These are phyloP conservation scores for Fusarium sp. DNA, from an alignment of 2,329 filamentous ascomycete species.

Conservation along the genomic window DNA sequence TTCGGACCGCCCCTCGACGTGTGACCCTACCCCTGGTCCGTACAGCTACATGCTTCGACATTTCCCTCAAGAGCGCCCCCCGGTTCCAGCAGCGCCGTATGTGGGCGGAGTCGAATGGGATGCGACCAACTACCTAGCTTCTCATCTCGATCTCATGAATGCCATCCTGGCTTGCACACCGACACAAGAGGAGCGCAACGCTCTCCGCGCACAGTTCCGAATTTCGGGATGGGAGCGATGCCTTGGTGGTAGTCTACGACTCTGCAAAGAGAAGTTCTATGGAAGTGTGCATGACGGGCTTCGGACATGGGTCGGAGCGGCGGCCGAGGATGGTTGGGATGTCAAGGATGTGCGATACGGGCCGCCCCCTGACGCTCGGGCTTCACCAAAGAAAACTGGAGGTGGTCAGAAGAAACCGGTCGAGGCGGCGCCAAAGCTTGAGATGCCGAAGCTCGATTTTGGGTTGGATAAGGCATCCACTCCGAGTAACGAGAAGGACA, in stretches of 20 bases:
- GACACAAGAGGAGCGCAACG: conserved; percentile 74
- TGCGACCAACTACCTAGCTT: conserved; percentile 94
- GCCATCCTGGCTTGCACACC: conserved; percentile 86
- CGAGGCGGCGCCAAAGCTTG: conserved; percentile 67
- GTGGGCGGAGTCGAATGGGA: conserved; percentile 99
- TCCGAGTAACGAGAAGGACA: conserved; percentile 46
- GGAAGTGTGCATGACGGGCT: conserved; percentile 89
- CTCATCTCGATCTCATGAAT: conserved; percentile 92
- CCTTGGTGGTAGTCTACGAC: conserved; percentile 83
- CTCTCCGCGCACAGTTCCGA: conserved; percentile 77
- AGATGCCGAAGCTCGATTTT: conserved; percentile 67
- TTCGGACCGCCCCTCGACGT: conserved; percentile 48
- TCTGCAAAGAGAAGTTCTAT: conserved; percentile 99
- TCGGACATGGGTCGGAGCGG: conserved; percentile 89
- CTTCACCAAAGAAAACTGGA: conserved; percentile 45
- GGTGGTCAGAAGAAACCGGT: conserved; percentile 59
- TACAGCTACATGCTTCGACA: conserved; percentile 73
- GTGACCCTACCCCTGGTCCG: conserved; percentile 46
- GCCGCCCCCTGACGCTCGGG: conserved; percentile 52
- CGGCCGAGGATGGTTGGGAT: conserved; percentile 87
- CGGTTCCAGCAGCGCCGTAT: conserved; percentile 93
- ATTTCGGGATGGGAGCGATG: conserved; percentile 92
- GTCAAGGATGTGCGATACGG: conserved; percentile 83
- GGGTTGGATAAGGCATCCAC: conserved; percentile 48
- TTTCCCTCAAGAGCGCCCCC: conserved; percentile 87